phyloP scores from a whole-genome alignment of 352 stramenopile genomes.

The Globisporangium solare region DNA sequence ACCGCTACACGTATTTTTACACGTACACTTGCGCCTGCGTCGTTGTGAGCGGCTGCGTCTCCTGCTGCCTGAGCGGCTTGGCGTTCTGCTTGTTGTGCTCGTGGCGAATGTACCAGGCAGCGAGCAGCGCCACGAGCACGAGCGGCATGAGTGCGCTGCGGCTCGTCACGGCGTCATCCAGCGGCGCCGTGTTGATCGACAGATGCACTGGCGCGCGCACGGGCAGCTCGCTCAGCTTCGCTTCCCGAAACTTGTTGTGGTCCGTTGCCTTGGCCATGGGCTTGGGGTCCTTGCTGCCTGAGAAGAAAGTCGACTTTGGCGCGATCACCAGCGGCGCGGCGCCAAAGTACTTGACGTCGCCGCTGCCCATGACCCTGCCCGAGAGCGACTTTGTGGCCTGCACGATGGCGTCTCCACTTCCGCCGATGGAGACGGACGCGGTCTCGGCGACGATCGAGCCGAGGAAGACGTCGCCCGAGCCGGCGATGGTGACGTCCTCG shows the following conservation, averaged over 20 bases:
- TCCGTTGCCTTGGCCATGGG: slow-evolving; percentile 18
- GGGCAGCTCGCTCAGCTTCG: neutral
- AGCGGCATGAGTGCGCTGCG: slow-evolving; percentile 4
- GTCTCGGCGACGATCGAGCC: neutral
- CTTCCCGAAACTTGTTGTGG: slow-evolving; percentile 11
- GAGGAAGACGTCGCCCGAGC: slow-evolving; percentile 8
- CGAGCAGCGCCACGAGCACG: slow-evolving; percentile 6
- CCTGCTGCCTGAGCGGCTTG: neutral
- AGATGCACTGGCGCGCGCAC: neutral
- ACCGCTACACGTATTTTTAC: no score
- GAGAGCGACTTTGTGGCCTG: slow-evolving; percentile 8
- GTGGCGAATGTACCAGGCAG: slow-evolving; percentile 6
- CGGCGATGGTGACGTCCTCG: slow-evolving; percentile 4
- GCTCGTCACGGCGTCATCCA: neutral
- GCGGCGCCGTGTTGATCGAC: slow-evolving; percentile 1
- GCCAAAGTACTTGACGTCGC: slow-evolving; percentile 23
- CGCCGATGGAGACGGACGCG: slow-evolving; percentile 1
- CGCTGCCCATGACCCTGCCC: slow-evolving; percentile 7
- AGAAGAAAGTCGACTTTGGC: slow-evolving; percentile 16
- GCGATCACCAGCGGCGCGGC: slow-evolving; percentile 15
- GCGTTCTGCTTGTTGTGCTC: slow-evolving; percentile 10
- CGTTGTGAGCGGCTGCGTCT: slow-evolving; percentile 4
- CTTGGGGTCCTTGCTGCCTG: slow-evolving; percentile 15
- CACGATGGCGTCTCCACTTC: slow-evolving; percentile 7
- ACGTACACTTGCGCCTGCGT: slow-evolving; percentile 1